phyloP scores from a whole-genome alignment of 768 basidiomycete species.

The Hygrophorus pudorinus region DNA sequence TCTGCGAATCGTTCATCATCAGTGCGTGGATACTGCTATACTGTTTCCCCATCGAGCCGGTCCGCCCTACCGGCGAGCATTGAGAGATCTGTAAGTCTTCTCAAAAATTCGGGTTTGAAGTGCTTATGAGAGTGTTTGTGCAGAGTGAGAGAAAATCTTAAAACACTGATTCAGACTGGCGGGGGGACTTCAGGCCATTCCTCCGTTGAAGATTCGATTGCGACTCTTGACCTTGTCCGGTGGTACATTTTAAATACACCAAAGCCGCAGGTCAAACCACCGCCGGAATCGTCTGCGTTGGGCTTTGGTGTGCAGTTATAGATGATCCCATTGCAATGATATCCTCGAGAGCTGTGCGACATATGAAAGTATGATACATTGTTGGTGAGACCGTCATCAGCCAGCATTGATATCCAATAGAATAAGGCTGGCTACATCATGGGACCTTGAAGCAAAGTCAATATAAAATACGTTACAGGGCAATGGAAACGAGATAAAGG shows the following conservation, averaged over 20 bases:
- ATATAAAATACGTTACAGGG: conserved; percentile 13
- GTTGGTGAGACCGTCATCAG: too few species aligned
- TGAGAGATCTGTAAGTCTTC: conserved; percentile 63
- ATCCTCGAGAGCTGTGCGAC: too few species aligned
- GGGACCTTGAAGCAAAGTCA: conserved; percentile 28
- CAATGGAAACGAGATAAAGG: conserved; percentile 8
- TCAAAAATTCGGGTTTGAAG: not conserved
- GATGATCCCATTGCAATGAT: too few species aligned
- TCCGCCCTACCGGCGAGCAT: conserved; percentile 69
- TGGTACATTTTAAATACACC: conserved; percentile 66
- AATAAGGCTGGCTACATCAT: conserved; percentile 25
- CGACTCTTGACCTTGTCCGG: conserved; percentile 80
- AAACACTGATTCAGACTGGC: conserved; percentile 73
- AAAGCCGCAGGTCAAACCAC: conserved; percentile 18
- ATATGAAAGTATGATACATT: too few species aligned
- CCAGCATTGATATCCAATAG: too few species aligned
- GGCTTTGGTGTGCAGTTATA: too few species aligned
- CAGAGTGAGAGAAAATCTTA: conserved; percentile 78
- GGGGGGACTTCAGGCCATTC: conserved; percentile 74
- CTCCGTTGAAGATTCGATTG: conserved; percentile 81
- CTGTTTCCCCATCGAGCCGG: conserved; percentile 74
- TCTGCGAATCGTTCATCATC: conserved; percentile 76
- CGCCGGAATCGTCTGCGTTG: not conserved
- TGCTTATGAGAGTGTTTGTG: conserved; percentile 6
- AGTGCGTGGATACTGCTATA: conserved; percentile 78